These are phyloP conservation scores for Hypsizygus ulmarius DNA, from an alignment of 1,284 basidiomycete species.

Conservation along the genomic window DNA sequence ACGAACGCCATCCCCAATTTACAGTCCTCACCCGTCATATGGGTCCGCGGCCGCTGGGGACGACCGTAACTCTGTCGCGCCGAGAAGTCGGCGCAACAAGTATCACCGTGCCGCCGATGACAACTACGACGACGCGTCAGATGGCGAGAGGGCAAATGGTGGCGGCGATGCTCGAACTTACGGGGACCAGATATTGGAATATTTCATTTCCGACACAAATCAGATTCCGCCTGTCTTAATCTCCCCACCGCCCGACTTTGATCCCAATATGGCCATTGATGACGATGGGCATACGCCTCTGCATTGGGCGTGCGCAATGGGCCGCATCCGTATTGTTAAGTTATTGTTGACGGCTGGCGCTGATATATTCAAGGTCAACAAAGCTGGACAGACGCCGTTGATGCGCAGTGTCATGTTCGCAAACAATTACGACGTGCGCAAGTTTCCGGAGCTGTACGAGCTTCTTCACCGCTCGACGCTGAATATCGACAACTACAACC, in stretches of 20 bases:
- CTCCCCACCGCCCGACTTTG: constrained; percentile 88
- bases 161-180: constrained; percentile 60
- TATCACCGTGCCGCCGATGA: constrained; percentile 38
- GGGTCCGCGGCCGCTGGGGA: constrained; percentile 40
- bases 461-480: constrained; percentile 95
- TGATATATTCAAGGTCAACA: constrained; percentile 97
- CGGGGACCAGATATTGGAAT: constrained; percentile 96
- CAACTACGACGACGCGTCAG: constrained; percentile 38
- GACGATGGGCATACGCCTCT: constrained; percentile 97
- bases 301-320: constrained; percentile 99
- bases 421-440: constrained; percentile 99
- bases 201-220: constrained; percentile 97
- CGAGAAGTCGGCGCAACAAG: constrained; percentile 35
- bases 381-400: constrained; percentile 93
- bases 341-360: constrained; percentile 92
- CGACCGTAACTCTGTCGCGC: constrained; percentile 36
- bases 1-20: constrained; percentile 85
- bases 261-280: constrained; percentile 96
- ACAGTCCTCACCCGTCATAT: constrained; percentile 48
- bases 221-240: constrained; percentile 90
- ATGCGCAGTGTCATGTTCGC: constrained; percentile 99
- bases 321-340: constrained; percentile 95
- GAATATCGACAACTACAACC: constrained; percentile 98
- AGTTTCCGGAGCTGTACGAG: constrained; percentile 98
- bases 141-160: constrained; percentile 44